Evolutionary conservation across 306 rosid species (phyloP), one percentile per base, ranked within the genome.

Genomic region (Vicia faba): DNA sequence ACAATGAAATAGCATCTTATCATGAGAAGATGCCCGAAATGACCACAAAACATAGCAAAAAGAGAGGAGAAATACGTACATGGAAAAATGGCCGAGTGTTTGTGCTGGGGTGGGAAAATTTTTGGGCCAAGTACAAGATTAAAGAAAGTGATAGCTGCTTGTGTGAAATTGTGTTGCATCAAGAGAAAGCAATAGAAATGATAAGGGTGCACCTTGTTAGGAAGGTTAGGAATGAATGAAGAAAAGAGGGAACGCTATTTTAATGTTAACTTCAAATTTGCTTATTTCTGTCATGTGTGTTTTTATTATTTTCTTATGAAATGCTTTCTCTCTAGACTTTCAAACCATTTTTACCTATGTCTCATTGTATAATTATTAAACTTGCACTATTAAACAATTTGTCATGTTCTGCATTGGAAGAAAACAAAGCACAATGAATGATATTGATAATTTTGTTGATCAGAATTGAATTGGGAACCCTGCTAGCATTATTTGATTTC

Each of bases 31-130:
- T 69, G 33, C 6, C 23, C 4, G 25, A 16, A 16, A 2, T 10
- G 4, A 8, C 9, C 45, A 16, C 7, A 31, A 33, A 10, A 33
- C 25, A 31, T 11, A 10, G 2, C n/a, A 1, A 51, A 11, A 10
- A 10, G n/a, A 16, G 45, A 35, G 77, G 77, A 39, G 8, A 40
- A 58, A 12, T 59, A 0, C 1, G 16, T 2, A 28, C 0, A 1
- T 65, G 81, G 73, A 36, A 3, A 48, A 77, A 77, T 57, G 66
- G 69, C 11, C 11, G 77, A 9, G 15, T 71, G 4, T 39, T 19
- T n/a, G n/a, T 65, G 4, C 16, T 0, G 3, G 77, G 69, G 8
- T 77, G 77, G 81, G 2, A 2, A 10, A 0, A 4, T 1, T 65
- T 77, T 49, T 11, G 66, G 1, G 50, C 53, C 51, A 59, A 23